These are phyloP conservation scores for Datura wrightii DNA, from an alignment of 257 asterid species.

Conservation along the genomic window DNA sequence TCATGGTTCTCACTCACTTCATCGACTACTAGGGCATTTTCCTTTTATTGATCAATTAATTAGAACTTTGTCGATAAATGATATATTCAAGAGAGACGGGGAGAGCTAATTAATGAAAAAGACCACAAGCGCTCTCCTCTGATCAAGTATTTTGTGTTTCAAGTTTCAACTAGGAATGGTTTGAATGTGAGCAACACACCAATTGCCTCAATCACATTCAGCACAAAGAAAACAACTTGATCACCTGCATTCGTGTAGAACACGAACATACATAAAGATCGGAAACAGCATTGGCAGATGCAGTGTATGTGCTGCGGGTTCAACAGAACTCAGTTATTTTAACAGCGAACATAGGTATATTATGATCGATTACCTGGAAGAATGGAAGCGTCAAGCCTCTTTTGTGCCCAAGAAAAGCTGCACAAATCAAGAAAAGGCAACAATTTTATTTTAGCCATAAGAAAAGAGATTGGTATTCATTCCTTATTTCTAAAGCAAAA, in stretches of 20 bases:
- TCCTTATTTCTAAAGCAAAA: neutral
- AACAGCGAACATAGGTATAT: neutral
- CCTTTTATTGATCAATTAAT: too few species aligned
- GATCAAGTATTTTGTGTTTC: neutral
- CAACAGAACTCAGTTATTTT: neutral
- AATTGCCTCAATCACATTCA: slow-evolving; percentile 46
- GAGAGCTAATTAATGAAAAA: too few species aligned
- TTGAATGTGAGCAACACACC: slow-evolving; percentile 46
- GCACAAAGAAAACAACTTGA: slow-evolving; percentile 48
- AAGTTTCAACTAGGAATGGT: slow-evolving; percentile 41
- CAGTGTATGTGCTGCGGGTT: neutral
- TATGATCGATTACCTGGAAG: slow-evolving; percentile 62
- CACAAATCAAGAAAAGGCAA: neutral
- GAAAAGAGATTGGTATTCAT: neutral
- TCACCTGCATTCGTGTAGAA: slow-evolving; percentile 37
- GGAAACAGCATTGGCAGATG: neutral
- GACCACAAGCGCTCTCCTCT: neutral
- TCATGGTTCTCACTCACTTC: too few species aligned
- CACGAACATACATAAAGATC: neutral
- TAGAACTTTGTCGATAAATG: too few species aligned
- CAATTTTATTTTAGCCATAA: neutral
- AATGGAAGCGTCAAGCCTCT: slow-evolving; percentile 57
- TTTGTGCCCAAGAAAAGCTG: slow-evolving; percentile 81
- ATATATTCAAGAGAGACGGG: too few species aligned
- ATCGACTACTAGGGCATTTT: too few species aligned